Conservation (phyloP, 345 rosid genomes). For the Eucalyptus albens region DNA sequence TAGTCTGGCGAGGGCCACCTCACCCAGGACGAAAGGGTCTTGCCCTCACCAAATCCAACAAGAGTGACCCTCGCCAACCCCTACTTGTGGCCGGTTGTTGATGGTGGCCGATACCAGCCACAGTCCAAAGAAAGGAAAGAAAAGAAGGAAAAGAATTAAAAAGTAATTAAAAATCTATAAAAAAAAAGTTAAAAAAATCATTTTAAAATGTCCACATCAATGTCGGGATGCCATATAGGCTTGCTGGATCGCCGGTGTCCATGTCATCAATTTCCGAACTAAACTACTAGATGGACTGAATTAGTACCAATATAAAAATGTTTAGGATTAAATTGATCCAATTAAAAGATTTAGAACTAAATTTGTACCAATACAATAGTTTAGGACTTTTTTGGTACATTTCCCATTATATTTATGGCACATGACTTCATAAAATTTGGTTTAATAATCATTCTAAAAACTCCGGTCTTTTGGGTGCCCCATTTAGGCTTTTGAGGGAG, state of each 20-base stretch:
- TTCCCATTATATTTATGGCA: neutral
- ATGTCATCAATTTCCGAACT: rapidly evolving
- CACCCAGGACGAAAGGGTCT: rapidly evolving
- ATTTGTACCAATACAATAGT: neutral
- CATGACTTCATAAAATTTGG: neutral
- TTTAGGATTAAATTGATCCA: rapidly evolving
- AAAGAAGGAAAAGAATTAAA: too few relatives aligned
- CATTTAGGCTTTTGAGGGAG: too few relatives aligned
- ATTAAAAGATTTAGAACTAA: neutral
- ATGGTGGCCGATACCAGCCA: rapidly evolving
- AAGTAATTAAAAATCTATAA: too few relatives aligned
- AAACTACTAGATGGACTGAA: rapidly evolving
- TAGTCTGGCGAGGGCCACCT: rapidly evolving
- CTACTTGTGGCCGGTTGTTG: rapidly evolving
- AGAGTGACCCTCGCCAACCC: too few relatives aligned
- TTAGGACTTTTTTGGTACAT: neutral
- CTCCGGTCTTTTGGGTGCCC: too few relatives aligned
- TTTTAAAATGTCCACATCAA: too few relatives aligned
- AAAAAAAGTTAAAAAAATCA: too few relatives aligned
- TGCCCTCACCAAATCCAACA: rapidly evolving
- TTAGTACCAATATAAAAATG: rapidly evolving
- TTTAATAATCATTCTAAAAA: neutral
- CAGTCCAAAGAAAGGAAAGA: too few relatives aligned
- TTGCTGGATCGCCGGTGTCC: rapidly evolving
- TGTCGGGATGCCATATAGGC: neutral